Evolutionary conservation across 208 protist genomes (phyloP).

Genomic region (Leishmania tarentolae): DNA sequence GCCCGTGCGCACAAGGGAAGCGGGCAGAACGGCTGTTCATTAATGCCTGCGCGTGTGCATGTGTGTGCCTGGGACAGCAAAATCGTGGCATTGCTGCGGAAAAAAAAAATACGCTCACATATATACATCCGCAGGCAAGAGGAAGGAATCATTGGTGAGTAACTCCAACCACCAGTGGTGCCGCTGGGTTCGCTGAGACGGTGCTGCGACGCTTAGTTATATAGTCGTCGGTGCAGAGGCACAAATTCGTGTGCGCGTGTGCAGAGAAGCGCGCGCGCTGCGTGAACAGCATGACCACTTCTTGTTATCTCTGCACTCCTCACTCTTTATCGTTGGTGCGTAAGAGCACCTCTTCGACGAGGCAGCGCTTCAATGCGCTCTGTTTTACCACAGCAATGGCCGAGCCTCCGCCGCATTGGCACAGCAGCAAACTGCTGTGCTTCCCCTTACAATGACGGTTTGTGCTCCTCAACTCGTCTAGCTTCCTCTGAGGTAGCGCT

Average conservation of each 20-base stretch:
- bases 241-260: neutral
- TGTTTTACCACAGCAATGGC: no score
- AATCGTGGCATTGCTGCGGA: neutral
- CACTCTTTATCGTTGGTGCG: neutral
- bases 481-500: neutral
- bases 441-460: neutral
- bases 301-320: neutral
- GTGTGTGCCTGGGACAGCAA: neutral
- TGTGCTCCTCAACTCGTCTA: neutral
- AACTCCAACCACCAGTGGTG: no score
- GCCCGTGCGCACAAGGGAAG: no score
- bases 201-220: neutral
- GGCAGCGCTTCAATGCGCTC: neutral
- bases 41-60: neutral
- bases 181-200: neutral
- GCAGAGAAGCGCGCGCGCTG: neutral
- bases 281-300: neutral
- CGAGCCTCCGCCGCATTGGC: neutral
- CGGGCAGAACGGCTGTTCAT: neutral
- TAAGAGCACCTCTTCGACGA: neutral
- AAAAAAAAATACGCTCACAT: neutral
- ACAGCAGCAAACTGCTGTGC: neutral
- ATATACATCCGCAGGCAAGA: no score
- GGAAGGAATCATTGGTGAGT: no score
- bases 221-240: neutral